Evolutionary conservation across 768 basidiomycete genomes (phyloP).

Genomic region (Tephrocybe sp.): DNA sequence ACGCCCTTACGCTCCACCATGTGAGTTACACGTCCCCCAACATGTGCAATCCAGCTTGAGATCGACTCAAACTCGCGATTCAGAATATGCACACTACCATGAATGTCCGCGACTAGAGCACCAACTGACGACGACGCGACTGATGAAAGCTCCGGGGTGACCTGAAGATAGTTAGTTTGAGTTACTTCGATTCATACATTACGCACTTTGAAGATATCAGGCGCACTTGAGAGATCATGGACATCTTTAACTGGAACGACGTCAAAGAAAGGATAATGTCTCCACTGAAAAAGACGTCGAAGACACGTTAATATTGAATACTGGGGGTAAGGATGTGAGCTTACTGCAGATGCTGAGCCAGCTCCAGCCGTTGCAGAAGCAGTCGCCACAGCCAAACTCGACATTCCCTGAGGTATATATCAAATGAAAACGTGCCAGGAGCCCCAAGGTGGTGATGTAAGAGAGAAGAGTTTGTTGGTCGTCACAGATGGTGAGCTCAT

Average conservation of each 20-base stretch:
- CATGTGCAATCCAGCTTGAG: conserved; percentile 79
- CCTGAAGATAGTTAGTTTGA: conserved; percentile 30
- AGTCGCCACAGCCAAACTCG: conserved; percentile 25
- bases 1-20: conserved; percentile 81
- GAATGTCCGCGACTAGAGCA: conserved; percentile 79
- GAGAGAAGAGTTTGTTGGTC: background rate
- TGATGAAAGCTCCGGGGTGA: conserved; percentile 72
- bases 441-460: background rate
- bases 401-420: conserved; percentile 7
- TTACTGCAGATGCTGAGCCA: conserved; percentile 32
- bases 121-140: conserved; percentile 64
- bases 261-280: conserved; percentile 91
- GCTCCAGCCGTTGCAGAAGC: conserved; percentile 25
- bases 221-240: conserved; percentile 72
- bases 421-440: background rate
- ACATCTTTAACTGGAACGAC: conserved; percentile 72
- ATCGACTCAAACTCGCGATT: conserved; percentile 71
- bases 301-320: background rate
- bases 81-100: conserved; percentile 79
- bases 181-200: background rate
- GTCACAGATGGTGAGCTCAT: conserved; percentile 5
- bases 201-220: conserved; percentile 75
- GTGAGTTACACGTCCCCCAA: conserved; percentile 79
- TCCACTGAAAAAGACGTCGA: conserved; percentile 52
- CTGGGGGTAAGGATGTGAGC: conserved; percentile 13